These are phyloP conservation scores for Podaxis sp. DNA, from an alignment of 768 basidiomycete genomes.

Conservation along the genomic window DNA sequence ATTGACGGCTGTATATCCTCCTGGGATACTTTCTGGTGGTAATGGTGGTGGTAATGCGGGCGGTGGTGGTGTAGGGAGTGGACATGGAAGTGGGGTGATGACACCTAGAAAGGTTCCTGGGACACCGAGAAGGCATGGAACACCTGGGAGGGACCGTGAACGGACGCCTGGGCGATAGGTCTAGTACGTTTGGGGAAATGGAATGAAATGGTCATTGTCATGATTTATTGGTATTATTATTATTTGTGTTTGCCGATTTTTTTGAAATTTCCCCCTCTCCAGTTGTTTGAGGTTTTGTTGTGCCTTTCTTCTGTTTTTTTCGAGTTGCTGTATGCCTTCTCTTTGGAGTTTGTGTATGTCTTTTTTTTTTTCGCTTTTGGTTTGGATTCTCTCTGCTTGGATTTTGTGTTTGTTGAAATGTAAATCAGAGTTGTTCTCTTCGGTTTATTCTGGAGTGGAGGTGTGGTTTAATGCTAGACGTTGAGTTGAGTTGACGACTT, in stretches of 20 bases:
- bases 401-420: neutral
- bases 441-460: neutral
- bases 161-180: slow-evolving; percentile 13
- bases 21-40: slow-evolving; percentile 8
- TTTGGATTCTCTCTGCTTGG: neutral
- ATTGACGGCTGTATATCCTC: slow-evolving; percentile 43
- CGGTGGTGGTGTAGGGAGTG: neutral
- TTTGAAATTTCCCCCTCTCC: too few relatives aligned
- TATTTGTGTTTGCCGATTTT: slow-evolving; percentile 1
- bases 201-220: neutral
- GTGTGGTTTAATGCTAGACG: too few relatives aligned
- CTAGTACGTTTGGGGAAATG: neutral
- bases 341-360: neutral
- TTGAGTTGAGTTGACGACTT: too few relatives aligned
- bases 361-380: neutral
- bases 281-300: too few relatives aligned
- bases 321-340: too few relatives aligned
- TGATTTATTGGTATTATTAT: neutral
- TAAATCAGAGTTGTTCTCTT: neutral
- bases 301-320: too few relatives aligned
- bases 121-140: slow-evolving; percentile 49
- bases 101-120: slow-evolving; percentile 65
- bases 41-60: neutral
- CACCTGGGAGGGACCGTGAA: slow-evolving; percentile 25
- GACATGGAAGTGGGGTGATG: neutral